Conservation (phyloP, 441 rosid species). For the Adansonia madagascariensis region DNA sequence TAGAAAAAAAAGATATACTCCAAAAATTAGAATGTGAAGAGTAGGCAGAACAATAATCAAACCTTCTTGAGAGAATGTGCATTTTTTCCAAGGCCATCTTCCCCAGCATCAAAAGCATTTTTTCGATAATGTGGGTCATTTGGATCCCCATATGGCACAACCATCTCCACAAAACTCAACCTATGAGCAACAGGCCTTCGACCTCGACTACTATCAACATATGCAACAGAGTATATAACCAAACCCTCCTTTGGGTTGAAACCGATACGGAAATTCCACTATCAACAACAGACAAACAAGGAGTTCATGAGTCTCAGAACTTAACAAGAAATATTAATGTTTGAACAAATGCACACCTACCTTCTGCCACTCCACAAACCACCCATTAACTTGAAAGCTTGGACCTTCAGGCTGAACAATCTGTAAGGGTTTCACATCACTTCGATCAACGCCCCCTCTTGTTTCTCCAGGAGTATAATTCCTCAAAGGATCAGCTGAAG, state of each 20-base stretch:
- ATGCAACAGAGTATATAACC: constrained; percentile 52
- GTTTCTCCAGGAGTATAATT: constrained; percentile 55
- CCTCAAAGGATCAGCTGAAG: constrained; percentile 56
- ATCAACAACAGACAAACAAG: constrained; percentile 17
- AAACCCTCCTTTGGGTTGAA: constrained; percentile 57
- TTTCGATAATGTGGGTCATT: constrained; percentile 57
- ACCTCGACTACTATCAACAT: constrained; percentile 54
- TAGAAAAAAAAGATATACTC: background rate
- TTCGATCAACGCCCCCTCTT: constrained; percentile 56
- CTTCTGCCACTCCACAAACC: constrained; percentile 56
- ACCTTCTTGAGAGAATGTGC: constrained; percentile 58
- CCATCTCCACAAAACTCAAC: constrained; percentile 60
- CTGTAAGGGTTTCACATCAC: constrained; percentile 52
- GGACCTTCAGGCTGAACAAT: constrained; percentile 58
- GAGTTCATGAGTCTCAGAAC: constrained; percentile 6
- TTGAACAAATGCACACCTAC: constrained; percentile 27
- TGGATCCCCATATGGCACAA: constrained; percentile 60
- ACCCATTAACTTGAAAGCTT: constrained; percentile 52
- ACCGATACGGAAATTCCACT: constrained; percentile 61
- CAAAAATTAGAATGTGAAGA: background rate
- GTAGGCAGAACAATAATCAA: background rate
- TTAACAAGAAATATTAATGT: background rate
- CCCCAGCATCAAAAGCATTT: constrained; percentile 61
- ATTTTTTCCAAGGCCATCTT: constrained; percentile 58
- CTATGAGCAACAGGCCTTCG: constrained; percentile 58